Percentiles rank a stretch among this genome's conserved stretches.
These are phyloP conservation scores for Yarrowia sp. DNA, from an alignment of 805 yeast genomes.

Conservation along the genomic window DNA sequence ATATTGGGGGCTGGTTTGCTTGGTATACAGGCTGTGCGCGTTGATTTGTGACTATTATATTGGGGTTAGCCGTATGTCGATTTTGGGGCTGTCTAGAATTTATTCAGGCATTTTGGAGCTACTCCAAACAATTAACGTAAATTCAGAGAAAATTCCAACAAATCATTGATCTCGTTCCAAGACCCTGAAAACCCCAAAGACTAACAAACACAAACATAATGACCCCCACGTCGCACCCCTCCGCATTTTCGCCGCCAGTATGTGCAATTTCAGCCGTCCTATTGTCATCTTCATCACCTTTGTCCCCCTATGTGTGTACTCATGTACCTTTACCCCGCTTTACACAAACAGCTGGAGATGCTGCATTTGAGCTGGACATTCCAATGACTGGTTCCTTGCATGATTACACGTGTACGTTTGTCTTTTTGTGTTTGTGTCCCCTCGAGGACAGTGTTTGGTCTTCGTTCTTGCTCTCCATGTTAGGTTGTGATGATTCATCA, in stretches of 20 bases:
- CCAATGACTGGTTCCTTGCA: neutral
- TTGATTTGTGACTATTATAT: too few relatives aligned
- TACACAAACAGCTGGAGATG: neutral
- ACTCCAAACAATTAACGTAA: too few relatives aligned
- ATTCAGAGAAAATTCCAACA: too few relatives aligned
- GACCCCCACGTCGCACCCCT: neutral
- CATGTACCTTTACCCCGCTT: neutral
- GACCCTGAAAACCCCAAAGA: too few relatives aligned
- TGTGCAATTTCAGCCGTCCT: conserved; percentile 5
- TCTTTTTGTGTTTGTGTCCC: too few relatives aligned
- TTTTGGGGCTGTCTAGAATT: too few relatives aligned
- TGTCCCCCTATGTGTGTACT: neutral
- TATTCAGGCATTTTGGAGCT: too few relatives aligned
- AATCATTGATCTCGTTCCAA: too few relatives aligned
- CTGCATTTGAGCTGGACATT: neutral
- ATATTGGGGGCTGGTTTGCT: too few relatives aligned
- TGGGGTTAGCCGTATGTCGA: too few relatives aligned
- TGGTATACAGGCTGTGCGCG: too few relatives aligned
- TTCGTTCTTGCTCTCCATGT: neutral
- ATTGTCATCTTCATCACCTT: neutral
- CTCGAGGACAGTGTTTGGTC: neutral
- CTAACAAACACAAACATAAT: too few relatives aligned
- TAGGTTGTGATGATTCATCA: neutral
- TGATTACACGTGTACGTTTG: neutral
- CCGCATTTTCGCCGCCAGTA: neutral